Percentiles rank a stretch among this genome's conserved stretches.
Conservation (phyloP, 805 yeast species). For the Sugiyamaella floridensis region DNA sequence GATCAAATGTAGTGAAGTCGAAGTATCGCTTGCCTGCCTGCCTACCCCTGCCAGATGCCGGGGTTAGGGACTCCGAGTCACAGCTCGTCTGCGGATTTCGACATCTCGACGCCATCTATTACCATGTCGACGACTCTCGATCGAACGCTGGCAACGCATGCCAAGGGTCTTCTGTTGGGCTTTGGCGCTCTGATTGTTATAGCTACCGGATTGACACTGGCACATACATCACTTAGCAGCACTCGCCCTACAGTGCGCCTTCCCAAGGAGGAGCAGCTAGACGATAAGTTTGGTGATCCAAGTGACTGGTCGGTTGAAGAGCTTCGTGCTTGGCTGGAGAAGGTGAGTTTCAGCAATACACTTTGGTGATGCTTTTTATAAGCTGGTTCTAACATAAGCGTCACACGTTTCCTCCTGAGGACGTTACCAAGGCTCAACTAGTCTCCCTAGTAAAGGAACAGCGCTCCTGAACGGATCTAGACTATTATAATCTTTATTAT, state of each 20-base stretch:
- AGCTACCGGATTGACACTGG: conserved; percentile 18
- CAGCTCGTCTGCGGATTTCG: background rate
- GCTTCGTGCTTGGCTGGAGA: conserved; percentile 14
- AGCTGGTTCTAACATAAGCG: conserved; percentile 8
- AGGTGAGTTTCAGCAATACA: conserved; percentile 11
- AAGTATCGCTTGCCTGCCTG: background rate
- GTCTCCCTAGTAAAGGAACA: conserved; percentile 13
- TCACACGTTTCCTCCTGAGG: conserved; percentile 18
- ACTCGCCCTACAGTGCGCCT: background rate
- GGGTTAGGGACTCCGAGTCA: background rate
- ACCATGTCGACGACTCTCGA: conserved; percentile 19
- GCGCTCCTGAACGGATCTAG: background rate
- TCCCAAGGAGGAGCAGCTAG: conserved; percentile 5
- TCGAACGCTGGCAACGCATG: conserved; percentile 15
- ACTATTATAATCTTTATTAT: too few species aligned
- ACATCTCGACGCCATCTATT: background rate
- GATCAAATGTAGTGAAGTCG: background rate
- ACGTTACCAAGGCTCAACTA: conserved; percentile 14
- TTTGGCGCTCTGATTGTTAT: conserved; percentile 24
- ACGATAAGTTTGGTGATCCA: conserved; percentile 13
- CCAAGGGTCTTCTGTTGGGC: conserved; percentile 19
- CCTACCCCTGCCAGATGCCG: background rate
- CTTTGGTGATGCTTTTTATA: background rate
- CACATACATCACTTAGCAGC: conserved; percentile 3
- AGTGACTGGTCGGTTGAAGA: conserved; percentile 17